A percentile compares a stretch with the other conserved stretches of the same genome.
Evolutionary conservation across 2,329 filamentous ascomycete species (phyloP).

Genomic region (Ceratocystis albifundus): DNA sequence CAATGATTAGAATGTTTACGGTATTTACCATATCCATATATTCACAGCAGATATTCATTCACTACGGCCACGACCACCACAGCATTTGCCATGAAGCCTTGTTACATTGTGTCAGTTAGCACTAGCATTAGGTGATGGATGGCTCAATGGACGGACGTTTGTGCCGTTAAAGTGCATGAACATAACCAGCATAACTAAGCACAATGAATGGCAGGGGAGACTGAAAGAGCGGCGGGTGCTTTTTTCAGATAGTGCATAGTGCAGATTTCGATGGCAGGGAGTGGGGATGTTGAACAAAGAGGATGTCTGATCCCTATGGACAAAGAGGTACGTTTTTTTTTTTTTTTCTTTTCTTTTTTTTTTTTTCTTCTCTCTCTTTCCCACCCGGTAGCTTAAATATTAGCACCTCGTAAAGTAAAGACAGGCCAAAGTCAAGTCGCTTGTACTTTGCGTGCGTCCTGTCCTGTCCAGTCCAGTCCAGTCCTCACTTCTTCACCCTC

Average conservation of each 20-base stretch:
- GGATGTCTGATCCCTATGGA: background rate
- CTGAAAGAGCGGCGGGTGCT: background rate
- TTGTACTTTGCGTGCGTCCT: no score
- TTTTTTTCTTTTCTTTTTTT: background rate
- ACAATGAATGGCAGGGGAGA: background rate
- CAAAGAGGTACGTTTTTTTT: background rate
- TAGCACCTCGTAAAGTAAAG: background rate
- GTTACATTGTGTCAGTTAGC: slow-evolving; percentile 12
- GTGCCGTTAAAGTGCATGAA: background rate
- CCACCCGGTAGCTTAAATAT: background rate
- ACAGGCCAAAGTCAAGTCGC: no score
- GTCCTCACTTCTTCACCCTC: no score
- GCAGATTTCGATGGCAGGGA: no score
- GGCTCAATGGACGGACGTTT: background rate
- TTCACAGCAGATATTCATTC: no score
- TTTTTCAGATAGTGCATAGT: background rate
- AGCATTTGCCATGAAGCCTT: no score
- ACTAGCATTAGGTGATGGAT: slow-evolving; percentile 15
- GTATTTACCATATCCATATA: no score
- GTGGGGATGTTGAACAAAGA: slow-evolving; percentile 1
- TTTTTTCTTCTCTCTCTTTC: background rate
- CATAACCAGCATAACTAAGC: background rate
- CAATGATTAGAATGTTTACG: background rate
- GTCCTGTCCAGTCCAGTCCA: no score
- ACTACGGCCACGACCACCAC: no score